These are phyloP conservation scores for Cladosporium sp. DNA, from an alignment of 2,329 filamentous ascomycete species.

Conservation along the genomic window DNA sequence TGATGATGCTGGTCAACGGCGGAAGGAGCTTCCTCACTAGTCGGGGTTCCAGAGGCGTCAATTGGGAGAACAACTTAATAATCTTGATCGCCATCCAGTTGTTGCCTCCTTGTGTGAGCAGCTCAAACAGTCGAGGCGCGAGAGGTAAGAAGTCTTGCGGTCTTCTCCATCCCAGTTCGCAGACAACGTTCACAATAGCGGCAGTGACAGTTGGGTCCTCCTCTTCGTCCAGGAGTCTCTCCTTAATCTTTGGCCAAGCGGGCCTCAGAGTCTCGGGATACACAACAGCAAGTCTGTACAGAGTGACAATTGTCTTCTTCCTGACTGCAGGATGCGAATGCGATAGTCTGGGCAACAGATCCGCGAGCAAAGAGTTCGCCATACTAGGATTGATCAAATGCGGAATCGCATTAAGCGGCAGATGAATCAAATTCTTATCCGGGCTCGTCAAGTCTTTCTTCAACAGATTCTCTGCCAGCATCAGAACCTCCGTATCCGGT, in stretches of 20 bases:
- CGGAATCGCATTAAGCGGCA: conserved; percentile 86
- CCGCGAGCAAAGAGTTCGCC: conserved; percentile 81
- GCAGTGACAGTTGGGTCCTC: conserved; percentile 93
- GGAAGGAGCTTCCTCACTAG: conserved; percentile 87
- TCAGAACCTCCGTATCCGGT: conserved; percentile 91
- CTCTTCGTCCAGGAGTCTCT: conserved; percentile 80
- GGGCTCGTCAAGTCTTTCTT: conserved; percentile 87
- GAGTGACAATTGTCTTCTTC: conserved; percentile 93
- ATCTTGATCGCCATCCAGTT: conserved; percentile 99
- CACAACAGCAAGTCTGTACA: conserved; percentile 91
- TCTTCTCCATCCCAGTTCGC: conserved; percentile 89
- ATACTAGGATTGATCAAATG: conserved; percentile 92
- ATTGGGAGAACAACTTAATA: conserved; percentile 94
- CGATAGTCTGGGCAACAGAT: conserved; percentile 78
- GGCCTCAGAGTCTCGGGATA: conserved; percentile 90
- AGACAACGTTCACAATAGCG: conserved; percentile 94
- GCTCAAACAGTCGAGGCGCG: conserved; percentile 85
- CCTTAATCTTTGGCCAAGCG: conserved; percentile 97
- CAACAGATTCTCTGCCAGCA: conserved; percentile 93
- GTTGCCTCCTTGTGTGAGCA: conserved; percentile 86
- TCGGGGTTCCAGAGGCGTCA: conserved; percentile 88
- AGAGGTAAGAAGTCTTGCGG: conserved; percentile 91
- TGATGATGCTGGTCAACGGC: conserved; percentile 86
- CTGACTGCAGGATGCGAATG: conserved; percentile 82
- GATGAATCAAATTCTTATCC: conserved; percentile 70